These are phyloP conservation scores for Babesia caballi DNA, from an alignment of 169 alveolate genomes.

Conservation along the genomic window DNA sequence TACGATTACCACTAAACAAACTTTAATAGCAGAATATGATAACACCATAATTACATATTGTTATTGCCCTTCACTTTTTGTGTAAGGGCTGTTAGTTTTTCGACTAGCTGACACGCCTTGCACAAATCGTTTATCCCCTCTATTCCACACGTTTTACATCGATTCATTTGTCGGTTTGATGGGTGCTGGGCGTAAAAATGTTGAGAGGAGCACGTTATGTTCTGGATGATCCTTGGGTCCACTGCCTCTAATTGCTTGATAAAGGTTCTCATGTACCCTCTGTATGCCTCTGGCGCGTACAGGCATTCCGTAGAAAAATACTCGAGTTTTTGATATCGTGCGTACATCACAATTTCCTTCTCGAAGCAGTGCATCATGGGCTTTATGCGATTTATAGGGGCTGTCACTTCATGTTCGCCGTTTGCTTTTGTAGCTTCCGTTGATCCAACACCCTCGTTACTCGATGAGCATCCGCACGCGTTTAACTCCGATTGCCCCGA, in stretches of 20 bases:
- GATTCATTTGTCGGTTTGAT: not conserved
- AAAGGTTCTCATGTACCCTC: constrained; percentile 94
- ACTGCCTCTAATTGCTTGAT: constrained; percentile 87
- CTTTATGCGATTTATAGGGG: too few species aligned
- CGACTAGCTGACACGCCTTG: constrained; percentile 41
- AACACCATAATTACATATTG: too few species aligned
- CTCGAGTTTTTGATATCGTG: constrained; percentile 89
- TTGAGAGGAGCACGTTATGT: constrained; percentile 65
- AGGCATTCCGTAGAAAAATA: constrained; percentile 97
- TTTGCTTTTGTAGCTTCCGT: too few species aligned
- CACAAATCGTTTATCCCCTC: constrained; percentile 36
- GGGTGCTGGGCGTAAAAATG: constrained; percentile 52
- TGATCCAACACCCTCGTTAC: not conserved
- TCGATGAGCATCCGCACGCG: too few species aligned
- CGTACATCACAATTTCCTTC: constrained; percentile 97
- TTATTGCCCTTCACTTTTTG: not conserved
- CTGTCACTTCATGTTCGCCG: too few species aligned
- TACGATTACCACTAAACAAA: too few species aligned
- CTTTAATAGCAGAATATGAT: too few species aligned
- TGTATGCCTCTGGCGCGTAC: constrained; percentile 94
- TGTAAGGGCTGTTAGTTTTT: constrained; percentile 4
- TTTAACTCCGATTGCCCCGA: too few species aligned
- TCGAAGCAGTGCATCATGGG: constrained; percentile 93
- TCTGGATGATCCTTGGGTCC: constrained; percentile 67
- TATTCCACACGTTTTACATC: constrained; percentile 46